These are phyloP conservation scores for Erythrophleum fordii DNA, from an alignment of 306 rosid species.

Conservation along the genomic window DNA sequence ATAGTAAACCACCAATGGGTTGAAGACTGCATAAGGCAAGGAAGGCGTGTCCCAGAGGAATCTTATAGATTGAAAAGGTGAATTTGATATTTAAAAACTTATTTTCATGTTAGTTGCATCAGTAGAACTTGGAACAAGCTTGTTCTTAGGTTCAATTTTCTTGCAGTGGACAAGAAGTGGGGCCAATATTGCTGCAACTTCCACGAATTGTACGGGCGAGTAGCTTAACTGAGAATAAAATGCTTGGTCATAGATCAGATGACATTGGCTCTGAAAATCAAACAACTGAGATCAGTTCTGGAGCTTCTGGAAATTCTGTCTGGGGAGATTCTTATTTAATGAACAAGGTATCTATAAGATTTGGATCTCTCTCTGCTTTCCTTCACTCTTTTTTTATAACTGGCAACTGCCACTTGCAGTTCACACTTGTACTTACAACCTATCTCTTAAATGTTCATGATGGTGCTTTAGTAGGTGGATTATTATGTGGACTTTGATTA, in stretches of 20 bases:
- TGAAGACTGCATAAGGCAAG: conserved; percentile 81
- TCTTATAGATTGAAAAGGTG: conserved; percentile 72
- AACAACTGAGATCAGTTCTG: conserved; percentile 34
- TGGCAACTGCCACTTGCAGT: not conserved
- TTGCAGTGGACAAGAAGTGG: conserved; percentile 80
- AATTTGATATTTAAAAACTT: not conserved
- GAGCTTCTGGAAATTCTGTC: conserved; percentile 44
- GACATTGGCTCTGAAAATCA: conserved; percentile 41
- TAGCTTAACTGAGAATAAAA: conserved; percentile 40
- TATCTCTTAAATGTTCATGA: not conserved
- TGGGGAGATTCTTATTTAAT: conserved; percentile 47
- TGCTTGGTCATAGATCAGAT: conserved; percentile 42
- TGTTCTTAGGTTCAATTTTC: conserved; percentile 29
- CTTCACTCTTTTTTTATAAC: not conserved
- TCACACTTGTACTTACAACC: not conserved
- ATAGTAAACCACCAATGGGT: conserved; percentile 85
- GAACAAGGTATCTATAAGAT: conserved; percentile 53
- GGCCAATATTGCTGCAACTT: conserved; percentile 62
- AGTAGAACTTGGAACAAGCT: conserved; percentile 25
- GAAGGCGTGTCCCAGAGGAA: conserved; percentile 71
- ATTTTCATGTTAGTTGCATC: not conserved
- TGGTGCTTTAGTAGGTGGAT: not conserved
- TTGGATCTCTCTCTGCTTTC: conserved; percentile 18
- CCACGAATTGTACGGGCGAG: conserved; percentile 44
- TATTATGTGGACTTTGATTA: not conserved